These are phyloP conservation scores for Aphanomyces cochlioides DNA, from an alignment of 352 stramenopile species.

Conservation along the genomic window DNA sequence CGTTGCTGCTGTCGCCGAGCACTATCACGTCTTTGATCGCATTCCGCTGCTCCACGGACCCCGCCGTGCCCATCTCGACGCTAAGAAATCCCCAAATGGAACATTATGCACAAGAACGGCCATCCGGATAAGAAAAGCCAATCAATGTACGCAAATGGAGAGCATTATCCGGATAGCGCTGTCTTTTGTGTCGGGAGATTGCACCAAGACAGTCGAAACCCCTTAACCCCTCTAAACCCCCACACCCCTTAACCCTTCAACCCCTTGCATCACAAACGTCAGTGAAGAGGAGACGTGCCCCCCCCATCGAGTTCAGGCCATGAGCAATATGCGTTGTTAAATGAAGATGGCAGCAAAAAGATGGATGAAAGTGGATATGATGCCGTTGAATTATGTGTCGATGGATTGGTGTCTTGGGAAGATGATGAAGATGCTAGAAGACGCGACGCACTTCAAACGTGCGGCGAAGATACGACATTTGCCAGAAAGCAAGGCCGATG, in stretches of 20 bases:
- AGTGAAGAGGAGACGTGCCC: too few species aligned
- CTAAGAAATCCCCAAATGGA: not conserved
- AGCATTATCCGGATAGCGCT: not conserved
- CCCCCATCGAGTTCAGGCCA: too few species aligned
- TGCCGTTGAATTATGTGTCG: too few species aligned
- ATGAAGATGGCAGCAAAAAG: too few species aligned
- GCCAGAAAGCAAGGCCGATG: slow-evolving; percentile 59
- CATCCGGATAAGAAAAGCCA: slow-evolving; percentile 12
- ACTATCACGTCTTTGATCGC: slow-evolving; percentile 68
- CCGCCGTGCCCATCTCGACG: slow-evolving; percentile 60
- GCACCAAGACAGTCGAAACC: not conserved
- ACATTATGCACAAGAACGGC: not conserved
- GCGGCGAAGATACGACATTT: slow-evolving; percentile 79
- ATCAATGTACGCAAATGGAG: not conserved
- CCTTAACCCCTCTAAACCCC: too few species aligned
- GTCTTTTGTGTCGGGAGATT: slow-evolving; percentile 5
- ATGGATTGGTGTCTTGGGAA: too few species aligned
- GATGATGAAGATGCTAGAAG: slow-evolving; percentile 41
- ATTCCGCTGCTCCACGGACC: slow-evolving; percentile 75
- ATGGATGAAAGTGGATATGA: too few species aligned
- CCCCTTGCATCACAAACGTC: too few species aligned
- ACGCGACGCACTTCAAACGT: slow-evolving; percentile 82
- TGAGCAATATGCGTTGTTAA: too few species aligned
- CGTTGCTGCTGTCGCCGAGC: slow-evolving; percentile 43
- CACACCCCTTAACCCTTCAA: too few species aligned